Evolutionary conservation across 148 eudicot genomes (phyloP).

Genomic region (Heliosperma pusillum): DNA sequence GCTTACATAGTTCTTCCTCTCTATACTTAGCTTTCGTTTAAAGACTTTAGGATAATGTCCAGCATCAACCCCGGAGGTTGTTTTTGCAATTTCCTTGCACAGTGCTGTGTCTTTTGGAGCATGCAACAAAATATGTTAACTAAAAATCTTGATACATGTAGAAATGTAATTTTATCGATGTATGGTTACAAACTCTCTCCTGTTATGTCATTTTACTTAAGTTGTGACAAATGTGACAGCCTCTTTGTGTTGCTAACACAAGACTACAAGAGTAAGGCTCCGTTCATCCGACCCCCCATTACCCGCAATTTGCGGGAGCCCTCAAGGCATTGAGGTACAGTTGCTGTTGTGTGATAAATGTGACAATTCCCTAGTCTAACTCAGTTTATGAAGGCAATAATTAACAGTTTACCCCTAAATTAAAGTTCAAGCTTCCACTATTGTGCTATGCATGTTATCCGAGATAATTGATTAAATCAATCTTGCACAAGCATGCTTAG

Average conservation of each 20-base stretch:
- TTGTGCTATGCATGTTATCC: not conserved
- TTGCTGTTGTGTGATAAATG: too few species aligned
- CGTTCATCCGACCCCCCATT: too few species aligned
- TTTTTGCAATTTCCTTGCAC: not conserved
- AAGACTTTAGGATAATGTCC: not conserved
- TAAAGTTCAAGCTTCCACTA: not conserved
- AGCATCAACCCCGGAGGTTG: not conserved
- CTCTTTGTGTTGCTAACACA: too few species aligned
- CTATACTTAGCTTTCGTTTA: not conserved
- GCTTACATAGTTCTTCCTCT: not conserved
- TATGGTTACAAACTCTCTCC: not conserved
- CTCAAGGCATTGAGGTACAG: too few species aligned
- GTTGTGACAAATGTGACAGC: too few species aligned
- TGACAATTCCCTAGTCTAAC: too few species aligned
- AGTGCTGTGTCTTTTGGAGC: not conserved
- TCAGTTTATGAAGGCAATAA: too few species aligned
- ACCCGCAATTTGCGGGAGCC: too few species aligned
- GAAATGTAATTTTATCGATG: not conserved
- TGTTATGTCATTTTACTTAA: too few species aligned
- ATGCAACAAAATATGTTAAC: not conserved
- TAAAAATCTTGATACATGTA: not conserved
- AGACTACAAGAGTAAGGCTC: too few species aligned
- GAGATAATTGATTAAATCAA: not conserved
- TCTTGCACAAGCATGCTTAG: not conserved
- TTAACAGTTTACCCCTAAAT: not conserved